Evolutionary conservation across 2,329 filamentous ascomycete genomes (phyloP), one percentile per base, ranked within the genome.

Genomic region (Zalaria obscura): DNA sequence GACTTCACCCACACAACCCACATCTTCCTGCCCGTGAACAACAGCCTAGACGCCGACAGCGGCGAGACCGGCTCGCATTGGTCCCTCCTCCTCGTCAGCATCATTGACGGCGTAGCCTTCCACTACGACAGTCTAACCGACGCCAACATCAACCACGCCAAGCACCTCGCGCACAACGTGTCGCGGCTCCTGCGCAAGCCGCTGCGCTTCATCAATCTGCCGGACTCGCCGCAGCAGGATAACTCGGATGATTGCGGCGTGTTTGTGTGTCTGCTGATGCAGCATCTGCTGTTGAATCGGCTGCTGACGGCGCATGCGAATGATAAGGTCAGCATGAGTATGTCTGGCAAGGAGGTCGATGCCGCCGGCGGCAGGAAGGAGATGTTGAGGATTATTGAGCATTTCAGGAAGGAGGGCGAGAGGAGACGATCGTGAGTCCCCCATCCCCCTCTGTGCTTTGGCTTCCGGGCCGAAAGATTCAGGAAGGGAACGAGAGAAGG

Each of bases 211-310:
- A 75, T 88, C 54, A 78, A 89, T 58, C 71, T 98, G 41, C 70
- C 80, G 0, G 89, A 96, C 56, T 82, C 78, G 6, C 91, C 91
- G 0, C 83, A 93, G 54, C 91, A 98, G 60, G 81, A 88, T 51
- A 96, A 96, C 51, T 78, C 83, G 26, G 89, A 76, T 56, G 91
- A 98, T 62, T 98, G 91, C 52, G 91, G 91, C 11, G 85, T 98
- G 1, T 96, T 88, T 59, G 91, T 98, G 3, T 96, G 91, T 60
- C 75, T 96, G 49, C 73, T 89, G 47, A 98, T 98, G 88, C 78
- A 87, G 38, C 83, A 95, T 63, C 66, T 98, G n/a, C 72, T 98
- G 11, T 69, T 95, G 39, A 88, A 87, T 62, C 72, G 84, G 43
- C 69, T 98, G 25, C 66, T 98, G 44, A 76, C 73, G 50, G 86